Base-by-base conservation (phyloP, 2,329 filamentous ascomycete species). In the Epichloe aotearoae region DNA sequence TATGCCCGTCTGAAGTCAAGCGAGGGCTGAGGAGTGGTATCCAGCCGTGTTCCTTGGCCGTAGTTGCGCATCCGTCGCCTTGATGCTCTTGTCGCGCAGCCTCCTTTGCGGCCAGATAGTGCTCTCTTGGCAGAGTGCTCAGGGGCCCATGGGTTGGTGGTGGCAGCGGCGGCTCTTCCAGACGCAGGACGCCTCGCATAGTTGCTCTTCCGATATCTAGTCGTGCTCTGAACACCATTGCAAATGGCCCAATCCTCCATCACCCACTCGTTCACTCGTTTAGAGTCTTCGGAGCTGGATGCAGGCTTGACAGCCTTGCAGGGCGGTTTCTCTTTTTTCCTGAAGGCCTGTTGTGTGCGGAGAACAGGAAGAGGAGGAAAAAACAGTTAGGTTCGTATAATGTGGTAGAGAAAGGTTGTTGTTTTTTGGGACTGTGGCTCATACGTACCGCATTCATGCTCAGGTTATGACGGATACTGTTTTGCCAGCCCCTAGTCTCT, bases 381-480 rank as follows among this genome's bases (percentile, higher is more conserved):
- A 30, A 30, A 30, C 10, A 11, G 39, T 39, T 47, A 50, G 52
- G 20, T 50, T 38, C 56, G 17, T 38, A 37, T 43, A n/a, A 4
- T 7, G 51, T 11, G 44, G 20, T 20, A 49, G 46, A 43, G 39
- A 46, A 46, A 23, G 37, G 4, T n/a, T 23, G 15, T 12, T n/a
- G n/a, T n/a, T n/a, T n/a, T 17, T 15, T 17, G 19, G 17, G n/a
- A 19, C 15, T 10, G 15, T n/a, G 30, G 10, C 10, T 20, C 23
- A 42, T 36, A 62, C 69, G 69, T 79, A 96, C 91, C 54, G 77
- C 76, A 60, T 97, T 97, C 90, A 97, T 96, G 46, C 88, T 95
- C 7, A 97, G 72, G 59, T 97, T 97, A 66, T 97, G 91, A 2
- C 91, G 80, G 56, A 97, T 94, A 64, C 88, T 95, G 66, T 96